Percentiles rank a stretch among this genome's conserved stretches.
Conservation (phyloP, 1,139 yeast genomes). For the Geotrichum citri-aurantii region DNA sequence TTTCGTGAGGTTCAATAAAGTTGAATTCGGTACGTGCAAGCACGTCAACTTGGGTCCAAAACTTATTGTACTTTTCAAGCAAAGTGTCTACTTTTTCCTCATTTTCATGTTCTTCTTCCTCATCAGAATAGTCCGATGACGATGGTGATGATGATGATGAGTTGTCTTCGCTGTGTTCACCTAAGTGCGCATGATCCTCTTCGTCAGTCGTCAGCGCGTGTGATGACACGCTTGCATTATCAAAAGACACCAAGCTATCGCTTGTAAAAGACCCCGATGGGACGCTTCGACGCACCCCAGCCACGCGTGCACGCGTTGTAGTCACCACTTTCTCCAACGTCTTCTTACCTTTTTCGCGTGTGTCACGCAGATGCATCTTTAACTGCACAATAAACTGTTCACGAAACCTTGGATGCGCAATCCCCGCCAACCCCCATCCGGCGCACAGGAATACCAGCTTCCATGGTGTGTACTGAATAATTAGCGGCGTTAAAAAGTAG, state of each 20-base stretch:
- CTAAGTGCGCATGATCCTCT: not conserved
- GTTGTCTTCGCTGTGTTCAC: not conserved
- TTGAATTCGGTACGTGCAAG: constrained; percentile 37
- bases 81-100: not conserved
- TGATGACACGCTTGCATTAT: not conserved
- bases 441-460: constrained; percentile 34
- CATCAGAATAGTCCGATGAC: not conserved
- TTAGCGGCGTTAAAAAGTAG: constrained; percentile 32
- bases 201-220: not conserved
- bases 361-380: constrained; percentile 11
- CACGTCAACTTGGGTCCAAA: constrained; percentile 36
- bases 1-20: constrained; percentile 31
- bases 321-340: constrained; percentile 14
- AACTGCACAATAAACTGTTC: constrained; percentile 24
- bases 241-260: not conserved
- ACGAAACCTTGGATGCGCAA: constrained; percentile 52
- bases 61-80: constrained; percentile 19
- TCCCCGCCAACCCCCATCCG: constrained; percentile 49
- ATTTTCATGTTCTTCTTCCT: not conserved
- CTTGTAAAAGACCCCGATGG: not conserved
- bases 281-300: not conserved
- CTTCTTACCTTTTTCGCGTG: constrained; percentile 11
- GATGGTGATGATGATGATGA: not conserved
- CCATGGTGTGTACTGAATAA: constrained; percentile 38
- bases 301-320: constrained; percentile 6